These are phyloP conservation scores for Vaccinium myrtillus DNA, from an alignment of 148 eudicot species.

Conservation along the genomic window DNA sequence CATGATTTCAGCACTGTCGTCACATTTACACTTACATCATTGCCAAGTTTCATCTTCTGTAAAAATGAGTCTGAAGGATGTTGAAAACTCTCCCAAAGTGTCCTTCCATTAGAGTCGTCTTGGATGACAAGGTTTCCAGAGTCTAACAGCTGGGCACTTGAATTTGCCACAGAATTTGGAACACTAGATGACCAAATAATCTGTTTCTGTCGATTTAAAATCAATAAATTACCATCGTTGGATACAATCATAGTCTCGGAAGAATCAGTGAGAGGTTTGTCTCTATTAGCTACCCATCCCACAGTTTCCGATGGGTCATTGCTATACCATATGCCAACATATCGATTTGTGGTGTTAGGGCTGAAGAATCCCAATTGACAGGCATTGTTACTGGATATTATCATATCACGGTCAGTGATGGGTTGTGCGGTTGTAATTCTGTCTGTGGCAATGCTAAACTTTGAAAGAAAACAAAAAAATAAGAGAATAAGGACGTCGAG, in stretches of 20 bases:
- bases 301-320: constrained; percentile 16
- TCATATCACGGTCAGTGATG: constrained; percentile 30
- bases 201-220: constrained; percentile 26
- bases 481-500: constrained; percentile 4
- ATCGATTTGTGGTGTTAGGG: constrained; percentile 36
- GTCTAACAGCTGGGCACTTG: constrained; percentile 20
- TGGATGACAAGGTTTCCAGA: constrained; percentile 18
- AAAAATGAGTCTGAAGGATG: constrained; percentile 12
- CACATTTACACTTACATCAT: not conserved
- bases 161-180: constrained; percentile 9
- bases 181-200: constrained; percentile 44
- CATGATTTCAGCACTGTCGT: constrained; percentile 29
- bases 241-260: constrained; percentile 32
- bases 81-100: constrained; percentile 17
- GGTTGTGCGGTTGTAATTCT: constrained; percentile 19
- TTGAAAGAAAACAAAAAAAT: not conserved
- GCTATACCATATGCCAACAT: constrained; percentile 45
- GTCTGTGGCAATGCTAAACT: constrained; percentile 18
- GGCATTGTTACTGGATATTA: constrained; percentile 30
- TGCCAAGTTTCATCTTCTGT: not conserved
- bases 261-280: constrained; percentile 41
- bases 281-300: constrained; percentile 46
- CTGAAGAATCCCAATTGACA: constrained; percentile 47
- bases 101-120: not conserved
- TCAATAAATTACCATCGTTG: constrained; percentile 36